Conservation (phyloP, 208 protist genomes). For the Angomonas ambiguus region DNA sequence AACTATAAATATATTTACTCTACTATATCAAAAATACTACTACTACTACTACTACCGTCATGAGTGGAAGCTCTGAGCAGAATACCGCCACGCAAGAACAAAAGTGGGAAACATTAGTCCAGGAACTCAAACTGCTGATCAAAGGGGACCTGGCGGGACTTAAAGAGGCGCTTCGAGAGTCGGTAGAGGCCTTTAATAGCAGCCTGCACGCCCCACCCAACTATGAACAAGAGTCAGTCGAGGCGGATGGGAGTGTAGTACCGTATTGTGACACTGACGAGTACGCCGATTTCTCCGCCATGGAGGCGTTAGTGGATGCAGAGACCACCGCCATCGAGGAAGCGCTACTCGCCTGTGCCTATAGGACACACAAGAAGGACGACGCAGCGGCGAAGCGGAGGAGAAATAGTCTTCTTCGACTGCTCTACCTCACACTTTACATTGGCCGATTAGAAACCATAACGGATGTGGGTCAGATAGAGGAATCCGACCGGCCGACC, state of each 20-base stretch:
- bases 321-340: slow-evolving; percentile 22
- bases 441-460: slow-evolving; percentile 36
- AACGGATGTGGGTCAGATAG: slow-evolving; percentile 26
- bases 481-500: slow-evolving; percentile 25
- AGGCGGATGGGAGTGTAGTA: slow-evolving; percentile 21
- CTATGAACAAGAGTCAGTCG: slow-evolving; percentile 32
- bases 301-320: slow-evolving; percentile 59
- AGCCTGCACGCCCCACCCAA: slow-evolving; percentile 39
- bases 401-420: slow-evolving; percentile 46
- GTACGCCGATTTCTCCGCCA: slow-evolving; percentile 60
- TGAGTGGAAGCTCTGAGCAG: too few relatives aligned
- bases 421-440: slow-evolving; percentile 66
- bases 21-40: slow-evolving; percentile 1
- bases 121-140: slow-evolving; percentile 19
- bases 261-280: slow-evolving; percentile 72
- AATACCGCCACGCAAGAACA: slow-evolving; percentile 22
- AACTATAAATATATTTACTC: too few relatives aligned
- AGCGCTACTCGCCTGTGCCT: slow-evolving; percentile 14
- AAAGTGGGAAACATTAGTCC: slow-evolving; percentile 45
- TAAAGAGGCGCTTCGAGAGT: slow-evolving; percentile 45
- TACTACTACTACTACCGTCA: too few relatives aligned
- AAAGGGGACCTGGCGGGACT: slow-evolving; percentile 17
- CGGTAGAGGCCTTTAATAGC: slow-evolving; percentile 34
- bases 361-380: background rate
- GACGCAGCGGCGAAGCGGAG: slow-evolving; percentile 6